These are phyloP conservation scores for Globisporangium echinulatum DNA, from an alignment of 352 stramenopile species.

Conservation along the genomic window DNA sequence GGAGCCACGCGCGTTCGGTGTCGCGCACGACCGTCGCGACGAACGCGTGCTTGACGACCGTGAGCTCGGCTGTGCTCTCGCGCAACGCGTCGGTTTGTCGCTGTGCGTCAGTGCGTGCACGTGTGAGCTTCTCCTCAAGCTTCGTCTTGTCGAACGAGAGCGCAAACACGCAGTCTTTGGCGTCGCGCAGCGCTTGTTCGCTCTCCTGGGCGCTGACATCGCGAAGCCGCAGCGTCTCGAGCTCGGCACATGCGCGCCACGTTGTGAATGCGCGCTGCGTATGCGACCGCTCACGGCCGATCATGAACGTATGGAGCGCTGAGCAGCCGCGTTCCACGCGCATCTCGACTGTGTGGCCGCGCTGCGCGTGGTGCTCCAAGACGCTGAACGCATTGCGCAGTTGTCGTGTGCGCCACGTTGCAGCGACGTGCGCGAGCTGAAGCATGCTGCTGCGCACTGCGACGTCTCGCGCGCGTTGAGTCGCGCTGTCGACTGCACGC, in stretches of 20 bases:
- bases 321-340: conserved; percentile 12
- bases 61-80: conserved; percentile 43
- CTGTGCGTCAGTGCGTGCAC: conserved; percentile 22
- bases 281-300: conserved; percentile 9
- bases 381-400: conserved; percentile 1
- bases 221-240: conserved; percentile 16
- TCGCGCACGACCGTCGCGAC: conserved; percentile 41
- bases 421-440: not conserved
- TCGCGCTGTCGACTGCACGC: not conserved
- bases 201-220: conserved; percentile 20
- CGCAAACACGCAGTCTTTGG: conserved; percentile 71
- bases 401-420: not conserved
- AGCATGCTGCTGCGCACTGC: not conserved
- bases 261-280: conserved; percentile 16
- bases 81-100: conserved; percentile 32
- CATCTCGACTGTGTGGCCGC: not conserved
- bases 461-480: not conserved
- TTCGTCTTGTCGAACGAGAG: conserved; percentile 56
- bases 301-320: conserved; percentile 20
- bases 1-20: conserved; percentile 37
- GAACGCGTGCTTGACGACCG: conserved; percentile 69
- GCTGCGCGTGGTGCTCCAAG: not conserved
- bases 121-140: conserved; percentile 49
- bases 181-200: conserved; percentile 34
- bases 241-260: conserved; percentile 24